A percentile compares a stretch with the other conserved stretches of the same genome.
Conservation (phyloP, 257 asterid species). For the Nicotiana attenuata region DNA sequence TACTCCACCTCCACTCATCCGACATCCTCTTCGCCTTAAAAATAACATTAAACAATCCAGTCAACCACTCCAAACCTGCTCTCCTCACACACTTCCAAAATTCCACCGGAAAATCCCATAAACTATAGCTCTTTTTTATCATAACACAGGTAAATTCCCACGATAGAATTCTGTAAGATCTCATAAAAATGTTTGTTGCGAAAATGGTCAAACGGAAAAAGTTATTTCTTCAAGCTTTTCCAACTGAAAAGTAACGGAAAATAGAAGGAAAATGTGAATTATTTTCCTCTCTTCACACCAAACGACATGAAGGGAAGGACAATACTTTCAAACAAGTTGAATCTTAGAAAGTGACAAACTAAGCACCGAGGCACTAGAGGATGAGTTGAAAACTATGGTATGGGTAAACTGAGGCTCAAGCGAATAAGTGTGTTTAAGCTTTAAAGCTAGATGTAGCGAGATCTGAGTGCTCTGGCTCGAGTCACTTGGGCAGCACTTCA, state of each 20-base stretch:
- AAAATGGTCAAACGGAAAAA: not conserved
- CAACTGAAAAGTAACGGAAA: not conserved
- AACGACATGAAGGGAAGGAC: not conserved
- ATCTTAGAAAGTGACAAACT: not conserved
- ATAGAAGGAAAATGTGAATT: not conserved
- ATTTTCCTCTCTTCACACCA: not conserved
- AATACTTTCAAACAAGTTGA: not conserved
- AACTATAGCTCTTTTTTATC: not conserved
- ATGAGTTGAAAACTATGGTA: not conserved
- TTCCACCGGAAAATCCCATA: not conserved
- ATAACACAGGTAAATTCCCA: not conserved
- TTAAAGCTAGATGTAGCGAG: not conserved
- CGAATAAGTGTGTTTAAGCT: not conserved
- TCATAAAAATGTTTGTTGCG: not conserved
- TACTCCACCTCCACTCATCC: too few species aligned
- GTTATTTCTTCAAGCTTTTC: not conserved
- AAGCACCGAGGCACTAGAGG: not conserved
- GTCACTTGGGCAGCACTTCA: not conserved
- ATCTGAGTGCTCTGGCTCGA: not conserved
- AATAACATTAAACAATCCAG: too few species aligned
- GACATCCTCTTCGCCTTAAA: too few species aligned
- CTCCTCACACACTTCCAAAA: too few species aligned
- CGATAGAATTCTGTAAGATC: not conserved
- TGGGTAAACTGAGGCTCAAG: not conserved
- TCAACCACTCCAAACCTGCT: too few species aligned